Base-by-base conservation (phyloP, 257 asterid genomes). In the Plantago ovata region DNA sequence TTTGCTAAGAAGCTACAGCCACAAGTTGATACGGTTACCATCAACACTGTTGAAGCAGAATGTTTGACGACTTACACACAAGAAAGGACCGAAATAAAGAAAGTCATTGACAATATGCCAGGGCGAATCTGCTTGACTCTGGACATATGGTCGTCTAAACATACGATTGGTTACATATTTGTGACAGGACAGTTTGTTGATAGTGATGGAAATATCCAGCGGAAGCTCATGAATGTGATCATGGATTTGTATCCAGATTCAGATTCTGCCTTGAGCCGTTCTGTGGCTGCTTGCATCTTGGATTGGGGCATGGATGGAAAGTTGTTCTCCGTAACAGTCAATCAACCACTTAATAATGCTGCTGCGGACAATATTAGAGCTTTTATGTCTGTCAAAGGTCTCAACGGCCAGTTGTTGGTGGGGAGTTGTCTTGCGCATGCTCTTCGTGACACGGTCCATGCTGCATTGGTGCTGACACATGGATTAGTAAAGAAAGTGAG, bases 191-290 rank as follows among this genome's bases (percentile, higher is more conserved):
- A 86, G 64, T 89, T 82, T 75, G 72, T 93, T 13, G 99, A 89
- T 62, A 62, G 80, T 39, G 95, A 93, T 14, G 89, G 99, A 97
- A 93, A 86, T 59, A 76, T 93, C 76, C 96, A 93, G 62, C 62
- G 84, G 65, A 93, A 86, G 57, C 85, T 93, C 63, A 87, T 93
- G 9, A 89, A 81, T 45, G 89, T 93, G 68, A 72, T 89, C 20
- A 84, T 79, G 99, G 96, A 82, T 69, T 91, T 97, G 5, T 81
- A 76, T 63, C 97, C 96, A 4, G 97, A 89, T 23, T 80, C 96
- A 0, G 94, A 81, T 33, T 60, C 83, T 56, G 95, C 97, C 45
- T 86, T 93, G 70, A 82, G 89, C 75, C 99, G 89, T 22, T 82
- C 97, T 8, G 77, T 93, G 46, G 84, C 96, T 28, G 95, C 89